These are phyloP conservation scores for Geotrichum bryndzae DNA, from an alignment of 1,139 yeast species.

Conservation along the genomic window DNA sequence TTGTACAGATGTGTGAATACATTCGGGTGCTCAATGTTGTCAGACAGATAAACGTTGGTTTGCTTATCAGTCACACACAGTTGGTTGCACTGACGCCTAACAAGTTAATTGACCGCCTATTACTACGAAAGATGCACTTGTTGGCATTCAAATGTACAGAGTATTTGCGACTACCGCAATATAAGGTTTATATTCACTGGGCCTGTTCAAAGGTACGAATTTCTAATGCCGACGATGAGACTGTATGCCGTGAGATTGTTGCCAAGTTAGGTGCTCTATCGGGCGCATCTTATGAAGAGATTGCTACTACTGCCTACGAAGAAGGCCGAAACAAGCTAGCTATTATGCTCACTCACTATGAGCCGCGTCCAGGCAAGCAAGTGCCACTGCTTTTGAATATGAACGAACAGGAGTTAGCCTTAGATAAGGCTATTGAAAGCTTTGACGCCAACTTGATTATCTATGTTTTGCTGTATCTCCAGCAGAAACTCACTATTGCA, in stretches of 20 bases:
- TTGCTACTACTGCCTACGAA: conserved; percentile 66
- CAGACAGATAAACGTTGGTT: conserved; percentile 57
- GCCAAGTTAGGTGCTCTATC: conserved; percentile 39
- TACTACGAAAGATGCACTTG: conserved; percentile 56
- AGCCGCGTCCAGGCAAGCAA: conserved; percentile 58
- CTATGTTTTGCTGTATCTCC: conserved; percentile 52
- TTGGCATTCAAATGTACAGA: conserved; percentile 59
- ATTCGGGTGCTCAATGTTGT: conserved; percentile 67
- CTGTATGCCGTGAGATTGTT: conserved; percentile 48
- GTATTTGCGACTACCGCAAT: conserved; percentile 48
- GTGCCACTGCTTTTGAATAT: conserved; percentile 60
- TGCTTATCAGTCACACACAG: conserved; percentile 59
- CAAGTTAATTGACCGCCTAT: conserved; percentile 51
- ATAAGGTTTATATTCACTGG: conserved; percentile 69
- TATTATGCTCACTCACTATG: conserved; percentile 57
- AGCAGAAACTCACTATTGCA: conserved; percentile 44
- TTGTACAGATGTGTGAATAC: conserved; percentile 53
- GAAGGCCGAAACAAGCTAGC: conserved; percentile 77
- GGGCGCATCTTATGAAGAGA: conserved; percentile 53
- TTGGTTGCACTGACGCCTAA: conserved; percentile 38
- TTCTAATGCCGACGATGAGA: conserved; percentile 54
- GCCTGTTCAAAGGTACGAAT: conserved; percentile 64
- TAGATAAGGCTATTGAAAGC: conserved; percentile 61
- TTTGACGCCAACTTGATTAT: conserved; percentile 60
- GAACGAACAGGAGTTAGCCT: conserved; percentile 67